Evolutionary conservation across 164 flowering plant genomes (phyloP), one percentile per base, ranked within the genome.

Genomic region (Nymphaea thermarum): DNA sequence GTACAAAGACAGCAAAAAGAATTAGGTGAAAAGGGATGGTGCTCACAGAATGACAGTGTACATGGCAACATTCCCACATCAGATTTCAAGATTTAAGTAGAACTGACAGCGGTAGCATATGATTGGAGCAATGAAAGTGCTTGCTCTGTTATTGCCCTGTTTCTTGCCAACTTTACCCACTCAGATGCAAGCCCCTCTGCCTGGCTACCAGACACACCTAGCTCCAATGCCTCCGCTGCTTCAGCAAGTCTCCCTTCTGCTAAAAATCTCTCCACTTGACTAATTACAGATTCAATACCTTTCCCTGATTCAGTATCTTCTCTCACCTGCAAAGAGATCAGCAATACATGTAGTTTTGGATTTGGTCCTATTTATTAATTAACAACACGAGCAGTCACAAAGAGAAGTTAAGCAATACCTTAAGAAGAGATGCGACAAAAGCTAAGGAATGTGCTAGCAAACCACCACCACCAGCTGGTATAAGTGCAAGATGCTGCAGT

Each of bases 381-480:
- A 51, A 51, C 57, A 51, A 8, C 57, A 51, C 57, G 18, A 0
- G 64, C 64, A 41, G n/a, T 17, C 8, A 6, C 42, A 17, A 41
- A 41, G 18, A 17, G 64, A 6, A 41, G n/a, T 6, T 5, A 4
- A 62, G 12, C 7, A 17, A 12, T 17, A 91, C 99, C 96, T 92
- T 90, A 55, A 95, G 71, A 73, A 67, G 74, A 65, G 98, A 87
- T 61, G 99, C 98, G 47, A 90, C 57, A 66, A 77, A 79, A 68
- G 99, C 98, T 63, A 92, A 69, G 59, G 89, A 72, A 82, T 95
- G 99, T n/a, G 98, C 69, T 79, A 95, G 80, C 62, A 95, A 82
- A 69, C 99, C 99, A 17, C 97, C 98, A 18, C 98, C 97, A 6
- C 89, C 88, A 6, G 86, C 88, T 70, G 99, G 99, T 67, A 95